Conservation (phyloP, 208 protist genomes). For the Strigomonas culicis region DNA sequence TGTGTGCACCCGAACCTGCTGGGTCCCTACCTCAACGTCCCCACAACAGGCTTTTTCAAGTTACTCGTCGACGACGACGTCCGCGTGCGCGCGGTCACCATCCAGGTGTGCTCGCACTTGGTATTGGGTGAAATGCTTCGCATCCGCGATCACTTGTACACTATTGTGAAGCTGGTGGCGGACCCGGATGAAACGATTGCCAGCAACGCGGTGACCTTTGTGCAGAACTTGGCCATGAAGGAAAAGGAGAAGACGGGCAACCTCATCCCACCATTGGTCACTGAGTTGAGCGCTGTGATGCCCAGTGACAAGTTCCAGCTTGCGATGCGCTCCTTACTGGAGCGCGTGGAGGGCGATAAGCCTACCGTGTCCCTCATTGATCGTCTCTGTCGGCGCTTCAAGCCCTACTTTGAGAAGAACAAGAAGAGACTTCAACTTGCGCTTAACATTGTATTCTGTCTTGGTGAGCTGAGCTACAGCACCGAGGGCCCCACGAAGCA, state of each 20-base stretch:
- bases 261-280: conserved; percentile 81
- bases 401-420: conserved; percentile 69
- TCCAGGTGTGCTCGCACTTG: conserved; percentile 90
- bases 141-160: conserved; percentile 82
- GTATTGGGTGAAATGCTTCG: conserved; percentile 90
- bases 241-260: conserved; percentile 89
- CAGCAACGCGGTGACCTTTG: conserved; percentile 82
- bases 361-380: conserved; percentile 87
- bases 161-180: conserved; percentile 84
- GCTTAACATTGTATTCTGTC: conserved; percentile 82
- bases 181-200: conserved; percentile 84
- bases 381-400: conserved; percentile 83
- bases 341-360: conserved; percentile 88
- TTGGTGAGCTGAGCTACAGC: conserved; percentile 78
- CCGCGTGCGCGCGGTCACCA: conserved; percentile 83
- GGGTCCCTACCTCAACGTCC: conserved; percentile 65
- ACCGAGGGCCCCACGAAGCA: conserved; percentile 73
- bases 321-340: conserved; percentile 77
- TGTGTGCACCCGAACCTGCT: conserved; percentile 89
- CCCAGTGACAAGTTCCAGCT: conserved; percentile 80
- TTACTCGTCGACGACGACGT: conserved; percentile 83
- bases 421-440: conserved; percentile 66
- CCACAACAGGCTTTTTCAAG: conserved; percentile 79
- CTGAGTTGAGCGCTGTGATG: conserved; percentile 72
- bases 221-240: conserved; percentile 86